Evolutionary conservation across 2,329 filamentous ascomycete species (phyloP), one percentile per base, ranked within the genome.

Genomic region (Akanthomyces lecanii): DNA sequence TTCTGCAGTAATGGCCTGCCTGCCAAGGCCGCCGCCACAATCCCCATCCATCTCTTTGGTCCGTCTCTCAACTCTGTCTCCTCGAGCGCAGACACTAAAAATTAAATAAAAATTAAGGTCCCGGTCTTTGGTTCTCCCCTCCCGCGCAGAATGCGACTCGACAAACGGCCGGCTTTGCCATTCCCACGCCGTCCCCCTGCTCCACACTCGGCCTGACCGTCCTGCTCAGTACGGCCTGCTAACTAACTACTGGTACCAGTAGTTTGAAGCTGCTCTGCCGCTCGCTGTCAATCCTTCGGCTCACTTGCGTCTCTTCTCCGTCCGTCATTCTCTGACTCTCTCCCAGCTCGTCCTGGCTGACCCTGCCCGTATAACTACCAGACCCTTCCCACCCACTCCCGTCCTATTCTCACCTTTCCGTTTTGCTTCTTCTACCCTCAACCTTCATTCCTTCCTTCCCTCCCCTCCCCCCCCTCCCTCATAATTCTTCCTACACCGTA

Each of bases 131-230:
- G 12, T 28, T 14, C 14, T 23, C 6, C 45, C 21, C 45, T 16
- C 23, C 45, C 23, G 45, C 45, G 16, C 12, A 28, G 14, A 28
- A 48, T 48, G 45, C 45, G 21, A 48, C 42, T 48, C 38, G 38
- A 40, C 12, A 16, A 59, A 61, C 58, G 58, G 58, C 58, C 58
- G 50, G 58, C 58, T 61, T 61, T 61, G 25, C 56, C 40, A 25
- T 54, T 47, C 23, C 58, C 40, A 54, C 38, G 58, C 58, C 58
- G 58, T 48, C 28, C 36, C 54, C 21, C 36, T 38, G 38, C 58
- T 54, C 58, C 58, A 61, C 58, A 53, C 48, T 47, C 50, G 58
- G 58, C 58, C 6, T 61, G 58, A 54, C 58, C 58, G 58, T 61
- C 47, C 33, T 36, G 7, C 33, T 36, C 33, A 36, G 30, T 8